Base-by-base conservation (phyloP, 1,139 yeast species). In the Protomyces inundatus region DNA sequence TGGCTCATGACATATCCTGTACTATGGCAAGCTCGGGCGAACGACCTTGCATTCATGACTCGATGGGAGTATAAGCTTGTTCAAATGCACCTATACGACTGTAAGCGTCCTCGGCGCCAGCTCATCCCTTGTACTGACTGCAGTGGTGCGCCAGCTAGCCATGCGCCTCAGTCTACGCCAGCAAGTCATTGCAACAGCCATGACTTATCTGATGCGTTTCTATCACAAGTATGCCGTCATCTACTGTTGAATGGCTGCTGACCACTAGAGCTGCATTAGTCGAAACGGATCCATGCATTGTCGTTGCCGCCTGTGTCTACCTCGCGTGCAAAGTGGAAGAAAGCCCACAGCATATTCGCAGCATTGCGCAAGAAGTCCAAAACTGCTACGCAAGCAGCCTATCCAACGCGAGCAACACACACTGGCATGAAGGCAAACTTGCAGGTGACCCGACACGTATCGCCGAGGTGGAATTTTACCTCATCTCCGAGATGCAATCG, bases 391-490 rank as follows among this genome's bases (percentile, higher is more conserved):
- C 48, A 16, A 42, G 16, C 10, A 42, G 48, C 32, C 39, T 14
- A 6, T n/a, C n/a, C 6, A 1, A 5, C 30, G 12, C 23, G 12
- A 42, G 16, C 16, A 30, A 9, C 16, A 14, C 48, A 5, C 10
- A 14, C 9, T 60, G 59, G 57, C 93, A 98, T 98, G 97, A 98
- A 0, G 97, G 91, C 71, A 90, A 85, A 72, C 86, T 93, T 40
- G 95, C 97, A 0, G 90, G 88, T 65, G 98, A 93, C 73, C 84
- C 91, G 32, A 87, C 96, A 48, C 89, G 88, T 71, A 80, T 93
- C n/a, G 97, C 98, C 0, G 98, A 93, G 73, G 89, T 95, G 76
- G 98, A 93, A 76, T 93, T 93, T 73, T 93, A 93, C 72, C 75
- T 93, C 60, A 86, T 93, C 46, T 97, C 90, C 72, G 98, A 91